A percentile compares a stretch with the other conserved stretches of the same genome.
These are phyloP conservation scores for Neltuma alba DNA, from an alignment of 306 rosid genomes.

Conservation along the genomic window DNA sequence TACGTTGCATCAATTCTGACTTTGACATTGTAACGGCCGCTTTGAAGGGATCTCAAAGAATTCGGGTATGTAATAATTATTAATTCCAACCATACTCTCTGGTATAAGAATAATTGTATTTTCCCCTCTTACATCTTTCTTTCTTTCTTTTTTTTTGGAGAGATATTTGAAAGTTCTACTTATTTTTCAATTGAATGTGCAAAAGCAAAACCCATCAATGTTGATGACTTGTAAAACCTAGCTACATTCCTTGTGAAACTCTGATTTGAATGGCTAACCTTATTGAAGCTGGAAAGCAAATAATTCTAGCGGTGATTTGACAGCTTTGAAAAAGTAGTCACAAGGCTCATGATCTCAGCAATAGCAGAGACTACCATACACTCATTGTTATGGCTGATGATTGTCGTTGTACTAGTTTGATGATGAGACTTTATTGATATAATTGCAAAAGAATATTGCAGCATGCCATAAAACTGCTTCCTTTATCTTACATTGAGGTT, in stretches of 20 bases:
- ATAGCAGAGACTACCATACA: neutral
- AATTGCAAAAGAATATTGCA: neutral
- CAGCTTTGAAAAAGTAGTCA: neutral
- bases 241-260: neutral
- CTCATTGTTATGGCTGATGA: neutral
- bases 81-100: conserved; percentile 10
- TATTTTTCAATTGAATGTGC: neutral
- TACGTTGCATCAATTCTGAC: conserved; percentile 82
- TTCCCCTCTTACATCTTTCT: neutral
- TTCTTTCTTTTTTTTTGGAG: neutral
- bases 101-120: neutral
- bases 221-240: neutral
- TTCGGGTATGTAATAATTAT: conserved; percentile 51
- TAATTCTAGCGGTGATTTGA: neutral
- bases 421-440: neutral
- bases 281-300: neutral
- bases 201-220: neutral
- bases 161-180: neutral
- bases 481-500: neutral
- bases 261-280: neutral
- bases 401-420: neutral
- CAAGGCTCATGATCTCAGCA: neutral
- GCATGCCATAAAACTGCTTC: neutral
- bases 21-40: conserved; percentile 79
- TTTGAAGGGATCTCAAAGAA: conserved; percentile 79